Evolutionary conservation across 108 stramenopile genomes (phyloP), one percentile per base, ranked within the genome.

Genomic region (Aurantiochytrium sp.): DNA sequence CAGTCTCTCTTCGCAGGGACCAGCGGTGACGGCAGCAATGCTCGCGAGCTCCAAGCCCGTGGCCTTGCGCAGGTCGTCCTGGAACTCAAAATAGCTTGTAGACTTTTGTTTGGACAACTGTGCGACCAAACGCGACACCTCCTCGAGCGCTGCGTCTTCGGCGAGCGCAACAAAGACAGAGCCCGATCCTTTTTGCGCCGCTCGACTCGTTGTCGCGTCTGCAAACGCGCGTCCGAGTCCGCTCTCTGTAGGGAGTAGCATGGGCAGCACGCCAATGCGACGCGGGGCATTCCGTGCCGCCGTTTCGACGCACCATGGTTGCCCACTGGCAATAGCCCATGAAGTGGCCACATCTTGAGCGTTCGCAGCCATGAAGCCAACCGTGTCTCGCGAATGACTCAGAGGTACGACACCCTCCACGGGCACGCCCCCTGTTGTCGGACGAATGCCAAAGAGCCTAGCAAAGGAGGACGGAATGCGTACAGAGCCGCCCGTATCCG

Each of bases 31-130:
- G 45, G n/a, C 25, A 23, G 76, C 76, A 12, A 53, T 47, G 18
- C 12, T 35, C 10, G 49, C 45, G n/a, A 53, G 51, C 19, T 23
- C 19, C 12, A 83, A 23, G 23, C 76, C 76, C 51, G 45, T 25
- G 28, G 28, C 45, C 76, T 83, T 83, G 45, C 51, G 76, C 25
- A 83, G 76, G 76, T 83, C 76, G n/a, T 83, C 76, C 49, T 83
- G 76, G 51, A 83, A 83, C 76, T 83, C 76, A 53, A 53, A 83
- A 23, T 53, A 53, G 28, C 76, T 83, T 16, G 76, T 83, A 6
- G 76, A 83, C 76, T 83, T 83, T 83, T 83, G 76, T 45, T 83
- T 83, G n/a, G 76, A 53, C 18, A 83, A 45, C 4, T 83, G 49
- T 83, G 51, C 28, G 2, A 83, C 45, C 51, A 83, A 18, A 12